phyloP scores from a whole-genome alignment of 2,329 filamentous ascomycete genomes.

The Sporothrix euskadiensis region DNA sequence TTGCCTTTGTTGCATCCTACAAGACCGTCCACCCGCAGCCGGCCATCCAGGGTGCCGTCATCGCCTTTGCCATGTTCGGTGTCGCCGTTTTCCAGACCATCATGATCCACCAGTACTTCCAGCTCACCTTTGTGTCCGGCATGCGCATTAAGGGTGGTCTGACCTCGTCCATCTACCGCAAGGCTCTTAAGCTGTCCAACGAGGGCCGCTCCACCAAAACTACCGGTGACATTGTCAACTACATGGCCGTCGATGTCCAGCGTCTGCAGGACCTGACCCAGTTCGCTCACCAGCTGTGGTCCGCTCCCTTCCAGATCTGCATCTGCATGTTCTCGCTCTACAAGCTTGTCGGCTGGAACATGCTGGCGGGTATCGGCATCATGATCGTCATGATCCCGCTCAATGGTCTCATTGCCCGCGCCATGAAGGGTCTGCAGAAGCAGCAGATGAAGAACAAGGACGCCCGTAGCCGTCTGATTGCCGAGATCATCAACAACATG shows the following conservation, averaged over 20 bases:
- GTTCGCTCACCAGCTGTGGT: conserved; percentile 94
- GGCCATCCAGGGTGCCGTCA: conserved; percentile 77
- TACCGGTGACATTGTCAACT: conserved; percentile 97
- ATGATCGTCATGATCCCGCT: conserved; percentile 98
- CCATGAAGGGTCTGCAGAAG: conserved; percentile 95
- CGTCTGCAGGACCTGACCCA: conserved; percentile 92
- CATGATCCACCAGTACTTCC: conserved; percentile 96
- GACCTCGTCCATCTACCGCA: conserved; percentile 88
- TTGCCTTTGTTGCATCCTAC: conserved; percentile 82
- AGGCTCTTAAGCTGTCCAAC: conserved; percentile 86
- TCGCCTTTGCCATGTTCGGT: conserved; percentile 88
- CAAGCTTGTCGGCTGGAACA: conserved; percentile 89
- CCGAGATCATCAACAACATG: conserved; percentile 99
- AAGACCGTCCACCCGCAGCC: conserved; percentile 65
- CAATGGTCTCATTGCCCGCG: conserved; percentile 84
- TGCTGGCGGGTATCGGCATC: conserved; percentile 90
- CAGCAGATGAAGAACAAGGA: conserved; percentile 99
- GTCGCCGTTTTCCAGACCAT: conserved; percentile 84
- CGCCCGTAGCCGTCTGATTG: conserved; percentile 85
- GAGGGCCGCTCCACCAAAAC: conserved; percentile 86
- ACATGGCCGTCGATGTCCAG: conserved; percentile 98
- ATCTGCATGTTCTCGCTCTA: conserved; percentile 97
- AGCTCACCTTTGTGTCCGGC: conserved; percentile 87
- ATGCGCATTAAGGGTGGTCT: conserved; percentile 95
- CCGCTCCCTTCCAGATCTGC: conserved; percentile 91